Percentiles rank a stretch among this genome's conserved stretches.
Conservation (phyloP, 1,284 basidiomycete genomes). For the Vanrija sp. region DNA sequence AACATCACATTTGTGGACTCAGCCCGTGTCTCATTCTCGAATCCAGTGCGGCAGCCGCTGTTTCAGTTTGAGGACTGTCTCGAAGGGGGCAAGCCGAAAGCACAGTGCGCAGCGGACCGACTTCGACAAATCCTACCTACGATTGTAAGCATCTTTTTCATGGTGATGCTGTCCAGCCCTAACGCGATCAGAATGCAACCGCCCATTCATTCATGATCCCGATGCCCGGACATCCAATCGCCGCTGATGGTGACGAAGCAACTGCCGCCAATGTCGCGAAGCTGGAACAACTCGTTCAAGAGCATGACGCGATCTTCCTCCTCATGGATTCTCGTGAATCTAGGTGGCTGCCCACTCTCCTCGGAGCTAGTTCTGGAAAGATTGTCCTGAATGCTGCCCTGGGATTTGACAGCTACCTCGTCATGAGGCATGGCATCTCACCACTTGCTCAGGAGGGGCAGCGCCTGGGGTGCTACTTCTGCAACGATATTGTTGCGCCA, state of each 20-base stretch:
- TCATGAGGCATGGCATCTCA: constrained; percentile 81
- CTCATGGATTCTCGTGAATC: constrained; percentile 98
- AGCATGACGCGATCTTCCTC: constrained; percentile 85
- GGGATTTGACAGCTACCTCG: constrained; percentile 93
- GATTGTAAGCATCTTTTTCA: constrained; percentile 58
- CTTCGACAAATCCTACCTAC: constrained; percentile 89
- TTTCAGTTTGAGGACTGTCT: constrained; percentile 94
- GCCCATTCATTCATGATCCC: constrained; percentile 78
- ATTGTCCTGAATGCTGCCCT: constrained; percentile 92
- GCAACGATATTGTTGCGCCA: constrained; percentile 96
- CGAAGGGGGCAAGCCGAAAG: constrained; percentile 90
- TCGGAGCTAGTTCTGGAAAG: constrained; percentile 80
- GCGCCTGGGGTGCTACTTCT: constrained; percentile 87
- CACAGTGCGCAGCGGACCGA: constrained; percentile 80
- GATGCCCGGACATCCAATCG: constrained; percentile 95
- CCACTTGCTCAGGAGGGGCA: not conserved
- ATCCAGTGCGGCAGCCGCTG: constrained; percentile 92
- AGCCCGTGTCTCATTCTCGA: constrained; percentile 86
- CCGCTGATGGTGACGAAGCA: constrained; percentile 53
- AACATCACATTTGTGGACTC: constrained; percentile 92
- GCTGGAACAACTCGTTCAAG: constrained; percentile 72
- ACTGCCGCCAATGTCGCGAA: constrained; percentile 58
- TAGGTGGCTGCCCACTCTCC: constrained; percentile 87
- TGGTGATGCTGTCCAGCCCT: not conserved
- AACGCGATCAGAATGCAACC: constrained; percentile 60